These are phyloP conservation scores for Fraxinus pennsylvanica DNA, from an alignment of 257 asterid species.

Conservation along the genomic window DNA sequence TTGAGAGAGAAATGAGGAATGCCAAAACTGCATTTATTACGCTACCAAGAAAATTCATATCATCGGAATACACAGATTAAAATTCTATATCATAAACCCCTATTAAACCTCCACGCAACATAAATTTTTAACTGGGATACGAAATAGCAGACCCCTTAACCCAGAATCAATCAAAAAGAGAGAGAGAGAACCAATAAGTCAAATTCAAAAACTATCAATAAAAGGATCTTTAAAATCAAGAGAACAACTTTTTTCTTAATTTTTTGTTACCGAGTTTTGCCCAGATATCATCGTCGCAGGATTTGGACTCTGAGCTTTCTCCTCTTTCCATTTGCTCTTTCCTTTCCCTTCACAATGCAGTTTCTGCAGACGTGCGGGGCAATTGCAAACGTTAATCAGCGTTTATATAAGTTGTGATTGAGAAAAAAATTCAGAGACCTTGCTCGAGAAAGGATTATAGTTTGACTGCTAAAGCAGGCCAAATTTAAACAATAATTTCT, in stretches of 20 bases:
- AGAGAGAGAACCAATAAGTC: neutral
- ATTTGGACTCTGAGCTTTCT: conserved; percentile 54
- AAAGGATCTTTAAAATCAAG: neutral
- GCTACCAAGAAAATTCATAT: neutral
- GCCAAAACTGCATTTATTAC: conserved; percentile 8
- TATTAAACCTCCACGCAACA: conserved; percentile 14
- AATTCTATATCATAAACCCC: conserved; percentile 3
- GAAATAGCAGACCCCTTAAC: conserved; percentile 6
- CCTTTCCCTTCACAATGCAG: conserved; percentile 22
- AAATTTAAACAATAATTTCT: no score
- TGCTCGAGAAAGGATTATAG: neutral
- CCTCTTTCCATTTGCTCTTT: conserved; percentile 61
- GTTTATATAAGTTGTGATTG: conserved; percentile 2
- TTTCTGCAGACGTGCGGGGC: conserved; percentile 29
- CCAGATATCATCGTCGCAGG: conserved; percentile 53
- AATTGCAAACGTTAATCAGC: conserved; percentile 1
- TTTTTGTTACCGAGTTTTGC: conserved; percentile 65
- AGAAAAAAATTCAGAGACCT: neutral
- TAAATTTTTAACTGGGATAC: neutral
- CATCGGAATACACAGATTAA: conserved; percentile 16
- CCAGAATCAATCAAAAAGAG: conserved; percentile 16
- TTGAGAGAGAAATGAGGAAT: neutral
- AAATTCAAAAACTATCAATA: neutral
- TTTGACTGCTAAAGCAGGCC: no score
- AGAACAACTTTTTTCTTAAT: neutral